These are phyloP conservation scores for Xanthoconium separans DNA, from an alignment of 1,284 basidiomycete genomes.

Conservation along the genomic window DNA sequence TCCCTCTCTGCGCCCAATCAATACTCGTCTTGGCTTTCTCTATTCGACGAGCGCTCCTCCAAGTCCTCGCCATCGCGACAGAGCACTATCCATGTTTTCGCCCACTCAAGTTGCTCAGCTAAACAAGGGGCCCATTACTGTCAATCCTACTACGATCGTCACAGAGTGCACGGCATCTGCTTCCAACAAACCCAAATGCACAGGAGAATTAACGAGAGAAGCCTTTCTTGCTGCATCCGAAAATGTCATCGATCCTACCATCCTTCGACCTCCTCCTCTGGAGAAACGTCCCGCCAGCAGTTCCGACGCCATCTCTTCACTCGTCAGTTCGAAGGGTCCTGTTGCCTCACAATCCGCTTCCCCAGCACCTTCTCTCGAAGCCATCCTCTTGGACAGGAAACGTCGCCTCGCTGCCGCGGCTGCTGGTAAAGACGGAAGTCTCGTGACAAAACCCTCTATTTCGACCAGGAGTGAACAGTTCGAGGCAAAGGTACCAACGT, in stretches of 20 bases:
- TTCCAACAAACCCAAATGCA: conserved; percentile 4
- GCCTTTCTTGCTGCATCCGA: not conserved
- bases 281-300: conserved; percentile 22
- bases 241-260: not conserved
- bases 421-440: conserved; percentile 17
- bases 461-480: conserved; percentile 12
- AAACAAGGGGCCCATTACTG: not conserved
- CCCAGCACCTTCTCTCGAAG: conserved; percentile 59
- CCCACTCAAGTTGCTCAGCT: conserved; percentile 6
- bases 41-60: conserved; percentile 65
- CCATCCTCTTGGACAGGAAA: conserved; percentile 58
- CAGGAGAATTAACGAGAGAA: not conserved
- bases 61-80: conserved; percentile 36
- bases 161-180: not conserved
- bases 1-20: conserved; percentile 42
- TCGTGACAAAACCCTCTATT: conserved; percentile 8
- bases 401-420: conserved; percentile 36
- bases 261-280: not conserved
- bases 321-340: conserved; percentile 14
- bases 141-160: not conserved
- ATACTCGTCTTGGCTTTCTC: conserved; percentile 50
- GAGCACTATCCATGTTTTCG: conserved; percentile 11
- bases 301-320: conserved; percentile 4
- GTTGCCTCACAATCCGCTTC: conserved; percentile 34
- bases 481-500: conserved; percentile 8